phyloP scores from a whole-genome alignment of 148 eudicot genomes.

The Rhododendron kiyosumense region DNA sequence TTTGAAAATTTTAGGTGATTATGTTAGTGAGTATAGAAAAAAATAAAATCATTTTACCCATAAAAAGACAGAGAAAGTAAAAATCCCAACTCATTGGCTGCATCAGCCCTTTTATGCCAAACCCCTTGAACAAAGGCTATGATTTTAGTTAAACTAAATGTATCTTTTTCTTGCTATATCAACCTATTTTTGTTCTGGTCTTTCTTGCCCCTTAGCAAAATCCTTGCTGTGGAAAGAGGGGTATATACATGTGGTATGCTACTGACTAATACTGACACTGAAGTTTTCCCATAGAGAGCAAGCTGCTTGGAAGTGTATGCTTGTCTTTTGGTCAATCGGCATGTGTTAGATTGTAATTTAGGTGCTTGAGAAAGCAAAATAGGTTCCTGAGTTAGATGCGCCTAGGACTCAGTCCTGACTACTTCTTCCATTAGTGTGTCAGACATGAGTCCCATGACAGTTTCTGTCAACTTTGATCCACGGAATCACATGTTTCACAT shows the following conservation, averaged over 20 bases:
- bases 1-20: neutral
- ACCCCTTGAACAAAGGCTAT: neutral
- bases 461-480: neutral
- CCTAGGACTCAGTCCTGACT: neutral
- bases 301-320: neutral
- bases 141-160: neutral
- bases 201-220: neutral
- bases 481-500: neutral
- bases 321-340: neutral
- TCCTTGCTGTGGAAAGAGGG: neutral
- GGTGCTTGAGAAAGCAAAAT: neutral
- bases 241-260: too few species aligned
- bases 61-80: neutral
- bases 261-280: neutral
- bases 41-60: neutral
- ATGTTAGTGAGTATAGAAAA: neutral
- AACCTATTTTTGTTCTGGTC: neutral
- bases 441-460: neutral
- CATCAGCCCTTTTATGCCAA: neutral
- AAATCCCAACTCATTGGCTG: neutral
- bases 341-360: neutral
- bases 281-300: neutral
- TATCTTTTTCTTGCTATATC: neutral
- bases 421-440: neutral
- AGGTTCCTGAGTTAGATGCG: neutral